Percentiles rank a stretch among this genome's conserved stretches.
Conservation (phyloP, 2,329 filamentous ascomycete genomes). For the Lasiodiplodia theobromae region DNA sequence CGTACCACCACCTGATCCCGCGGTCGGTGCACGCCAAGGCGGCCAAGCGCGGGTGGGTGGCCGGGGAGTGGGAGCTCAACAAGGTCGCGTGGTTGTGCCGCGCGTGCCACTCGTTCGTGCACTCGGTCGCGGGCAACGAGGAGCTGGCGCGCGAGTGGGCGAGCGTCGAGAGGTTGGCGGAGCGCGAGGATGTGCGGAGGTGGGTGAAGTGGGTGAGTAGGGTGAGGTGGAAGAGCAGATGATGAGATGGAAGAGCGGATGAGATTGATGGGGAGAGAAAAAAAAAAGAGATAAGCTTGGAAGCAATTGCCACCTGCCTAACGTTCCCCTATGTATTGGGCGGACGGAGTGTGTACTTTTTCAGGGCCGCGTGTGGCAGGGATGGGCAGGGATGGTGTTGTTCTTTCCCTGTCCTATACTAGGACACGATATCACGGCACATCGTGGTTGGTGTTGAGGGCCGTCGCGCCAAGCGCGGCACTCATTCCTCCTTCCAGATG, state of each 20-base stretch:
- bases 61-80: slow-evolving; percentile 70
- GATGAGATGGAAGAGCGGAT: not conserved
- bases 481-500: not conserved
- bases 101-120: slow-evolving; percentile 84
- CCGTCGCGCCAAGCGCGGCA: not conserved
- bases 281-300: not conserved
- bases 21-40: slow-evolving; percentile 77
- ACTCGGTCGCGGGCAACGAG: slow-evolving; percentile 77
- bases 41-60: slow-evolving; percentile 80
- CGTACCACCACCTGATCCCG: slow-evolving; percentile 89
- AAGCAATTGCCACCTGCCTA: not conserved
- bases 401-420: not conserved
- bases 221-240: slow-evolving; percentile 68
- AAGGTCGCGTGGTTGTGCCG: slow-evolving; percentile 88
- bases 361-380: too few species aligned
- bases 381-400: too few species aligned
- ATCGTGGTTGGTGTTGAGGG: not conserved
- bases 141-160: slow-evolving; percentile 76
- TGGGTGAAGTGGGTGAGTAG: slow-evolving; percentile 77
- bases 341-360: not conserved
- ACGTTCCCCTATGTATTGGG: not conserved
- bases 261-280: not conserved
- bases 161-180: slow-evolving; percentile 74
- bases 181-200: slow-evolving; percentile 72
- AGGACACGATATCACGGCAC: not conserved